phyloP scores from a whole-genome alignment of 192 early-diverging fungal species.

The Martensiomyces pterosporus region DNA sequence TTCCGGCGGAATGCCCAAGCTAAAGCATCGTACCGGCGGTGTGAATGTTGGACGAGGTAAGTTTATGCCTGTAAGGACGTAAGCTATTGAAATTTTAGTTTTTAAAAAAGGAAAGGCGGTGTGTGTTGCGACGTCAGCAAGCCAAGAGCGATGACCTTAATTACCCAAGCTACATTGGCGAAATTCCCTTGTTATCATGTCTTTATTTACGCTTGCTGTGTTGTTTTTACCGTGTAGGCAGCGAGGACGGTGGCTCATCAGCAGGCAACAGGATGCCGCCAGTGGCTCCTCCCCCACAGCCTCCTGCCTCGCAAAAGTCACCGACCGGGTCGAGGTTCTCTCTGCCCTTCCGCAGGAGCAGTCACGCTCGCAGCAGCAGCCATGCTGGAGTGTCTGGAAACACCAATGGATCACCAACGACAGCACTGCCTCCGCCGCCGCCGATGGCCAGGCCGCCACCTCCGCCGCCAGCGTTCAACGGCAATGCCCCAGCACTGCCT shows the following conservation, averaged over 20 bases:
- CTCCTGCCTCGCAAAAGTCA: slow-evolving; percentile 16
- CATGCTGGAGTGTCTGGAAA: slow-evolving; percentile 12
- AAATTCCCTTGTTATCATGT: too few relatives aligned
- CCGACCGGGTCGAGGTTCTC: slow-evolving; percentile 22
- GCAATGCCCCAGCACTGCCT: slow-evolving; percentile 21
- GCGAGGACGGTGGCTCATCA: slow-evolving; percentile 19
- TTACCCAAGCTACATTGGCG: not conserved
- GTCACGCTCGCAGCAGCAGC: slow-evolving; percentile 29
- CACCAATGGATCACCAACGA: not conserved
- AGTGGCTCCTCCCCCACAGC: slow-evolving; percentile 1
- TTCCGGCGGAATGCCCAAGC: slow-evolving; percentile 66
- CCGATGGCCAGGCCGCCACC: slow-evolving; percentile 5
- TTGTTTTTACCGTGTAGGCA: slow-evolving; percentile 39
- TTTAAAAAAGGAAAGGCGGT: too few relatives aligned
- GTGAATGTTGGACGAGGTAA: slow-evolving; percentile 51
- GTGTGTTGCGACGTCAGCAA: too few relatives aligned
- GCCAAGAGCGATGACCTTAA: too few relatives aligned
- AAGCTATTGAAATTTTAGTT: not conserved
- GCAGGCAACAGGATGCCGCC: not conserved
- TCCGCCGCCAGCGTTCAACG: slow-evolving; percentile 11
- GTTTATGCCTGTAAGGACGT: not conserved
- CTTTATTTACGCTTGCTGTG: too few relatives aligned
- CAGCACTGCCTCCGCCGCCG: not conserved
- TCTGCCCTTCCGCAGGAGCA: slow-evolving; percentile 35
- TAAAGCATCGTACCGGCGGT: slow-evolving; percentile 56